These are phyloP conservation scores for Soucietia sequanensis DNA, from an alignment of 805 yeast species.

Conservation along the genomic window DNA sequence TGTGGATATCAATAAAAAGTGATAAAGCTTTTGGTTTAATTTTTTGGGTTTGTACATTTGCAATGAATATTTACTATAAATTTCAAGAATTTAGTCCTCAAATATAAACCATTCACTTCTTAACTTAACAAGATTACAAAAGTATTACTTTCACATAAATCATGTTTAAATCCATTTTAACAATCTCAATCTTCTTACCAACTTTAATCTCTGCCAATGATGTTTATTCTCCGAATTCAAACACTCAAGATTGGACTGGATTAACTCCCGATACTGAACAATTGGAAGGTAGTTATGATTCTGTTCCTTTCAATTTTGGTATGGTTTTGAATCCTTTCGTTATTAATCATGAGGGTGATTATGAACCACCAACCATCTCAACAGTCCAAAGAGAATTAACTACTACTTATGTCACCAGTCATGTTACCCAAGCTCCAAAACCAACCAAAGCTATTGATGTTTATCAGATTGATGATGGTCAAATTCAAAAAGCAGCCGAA, in stretches of 20 bases:
- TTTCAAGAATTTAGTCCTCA: too few relatives aligned
- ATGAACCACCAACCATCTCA: slow-evolving; percentile 14
- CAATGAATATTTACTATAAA: too few relatives aligned
- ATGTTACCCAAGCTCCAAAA: slow-evolving; percentile 18
- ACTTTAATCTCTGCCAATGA: too few relatives aligned
- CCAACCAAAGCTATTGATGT: slow-evolving; percentile 20
- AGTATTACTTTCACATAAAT: too few relatives aligned
- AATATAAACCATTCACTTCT: too few relatives aligned
- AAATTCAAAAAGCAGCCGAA: slow-evolving; percentile 19
- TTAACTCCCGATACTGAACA: slow-evolving; percentile 21
- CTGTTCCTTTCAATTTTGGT: slow-evolving; percentile 36
- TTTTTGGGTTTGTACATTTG: too few relatives aligned
- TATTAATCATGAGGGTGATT: slow-evolving; percentile 18
- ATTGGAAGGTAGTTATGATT: slow-evolving; percentile 16
- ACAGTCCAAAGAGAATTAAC: slow-evolving; percentile 10
- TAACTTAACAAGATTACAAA: too few relatives aligned
- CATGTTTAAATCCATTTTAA: too few relatives aligned
- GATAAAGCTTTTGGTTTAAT: too few relatives aligned
- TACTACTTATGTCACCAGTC: slow-evolving; percentile 14
- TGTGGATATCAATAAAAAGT: too few relatives aligned
- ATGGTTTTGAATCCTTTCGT: slow-evolving; percentile 29
- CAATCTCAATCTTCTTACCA: too few relatives aligned
- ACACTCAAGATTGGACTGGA: slow-evolving; percentile 32
- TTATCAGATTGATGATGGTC: slow-evolving; percentile 28
- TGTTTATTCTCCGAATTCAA: slow-evolving; percentile 27